A percentile compares a stretch with the other conserved stretches of the same genome.
These are phyloP conservation scores for Lojkania enalia DNA, from an alignment of 2,329 filamentous ascomycete species.

Conservation along the genomic window DNA sequence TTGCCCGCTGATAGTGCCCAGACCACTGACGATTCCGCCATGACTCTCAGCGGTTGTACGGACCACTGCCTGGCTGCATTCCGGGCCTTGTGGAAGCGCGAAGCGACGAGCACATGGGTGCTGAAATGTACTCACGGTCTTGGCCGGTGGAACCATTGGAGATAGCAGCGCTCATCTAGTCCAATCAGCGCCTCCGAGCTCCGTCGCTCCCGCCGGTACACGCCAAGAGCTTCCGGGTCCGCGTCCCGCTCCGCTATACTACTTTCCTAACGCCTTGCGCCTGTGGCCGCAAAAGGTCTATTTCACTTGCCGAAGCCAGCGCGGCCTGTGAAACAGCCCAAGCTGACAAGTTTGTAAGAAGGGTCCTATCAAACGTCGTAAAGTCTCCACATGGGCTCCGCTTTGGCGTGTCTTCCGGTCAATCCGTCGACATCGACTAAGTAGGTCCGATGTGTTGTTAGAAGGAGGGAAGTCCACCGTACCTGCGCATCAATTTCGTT, in stretches of 20 bases:
- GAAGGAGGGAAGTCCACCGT: too few relatives aligned
- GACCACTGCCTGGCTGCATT: conserved; percentile 21
- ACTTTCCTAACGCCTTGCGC: conserved; percentile 21
- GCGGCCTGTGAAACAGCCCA: background rate
- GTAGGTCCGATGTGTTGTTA: too few relatives aligned
- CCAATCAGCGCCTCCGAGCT: conserved; percentile 2
- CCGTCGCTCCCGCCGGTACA: conserved; percentile 12
- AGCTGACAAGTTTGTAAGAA: background rate
- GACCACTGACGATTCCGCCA: conserved; percentile 9
- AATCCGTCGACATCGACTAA: too few relatives aligned
- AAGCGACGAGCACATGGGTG: conserved; percentile 23
- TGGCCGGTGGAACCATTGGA: conserved; percentile 15
- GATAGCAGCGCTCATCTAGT: background rate
- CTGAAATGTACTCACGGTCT: conserved; percentile 8
- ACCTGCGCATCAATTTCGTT: too few relatives aligned
- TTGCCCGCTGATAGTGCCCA: conserved; percentile 22
- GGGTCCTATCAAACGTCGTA: background rate
- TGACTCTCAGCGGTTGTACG: conserved; percentile 26
- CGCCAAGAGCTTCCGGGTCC: conserved; percentile 15
- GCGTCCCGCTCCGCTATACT: conserved; percentile 19
- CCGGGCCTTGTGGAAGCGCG: conserved; percentile 8
- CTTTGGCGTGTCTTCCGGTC: too few relatives aligned
- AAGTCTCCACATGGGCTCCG: too few relatives aligned
- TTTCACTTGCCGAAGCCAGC: background rate
- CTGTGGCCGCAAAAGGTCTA: conserved; percentile 6